Evolutionary conservation across 345 rosid species (phyloP).

Genomic region (Syzygium aqueum): DNA sequence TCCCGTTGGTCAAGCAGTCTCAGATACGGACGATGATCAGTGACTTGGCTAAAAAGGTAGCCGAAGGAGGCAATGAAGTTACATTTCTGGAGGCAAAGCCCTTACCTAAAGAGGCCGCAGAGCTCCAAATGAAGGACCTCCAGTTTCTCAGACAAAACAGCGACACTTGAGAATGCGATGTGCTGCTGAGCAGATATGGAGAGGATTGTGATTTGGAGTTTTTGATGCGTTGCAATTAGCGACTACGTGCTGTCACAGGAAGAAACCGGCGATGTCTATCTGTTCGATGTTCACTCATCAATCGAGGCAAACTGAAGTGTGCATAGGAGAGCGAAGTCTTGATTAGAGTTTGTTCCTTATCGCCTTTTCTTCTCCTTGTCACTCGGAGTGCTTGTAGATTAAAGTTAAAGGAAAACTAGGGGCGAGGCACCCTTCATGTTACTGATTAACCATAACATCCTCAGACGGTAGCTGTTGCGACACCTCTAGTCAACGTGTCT

Average conservation of each 20-base stretch:
- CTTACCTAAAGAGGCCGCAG: slow-evolving; percentile 62
- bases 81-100: slow-evolving; percentile 35
- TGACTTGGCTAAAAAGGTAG: slow-evolving; percentile 55
- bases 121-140: slow-evolving; percentile 91
- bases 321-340: background rate
- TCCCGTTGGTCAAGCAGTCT: slow-evolving; percentile 42
- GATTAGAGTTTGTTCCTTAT: background rate
- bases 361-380: background rate
- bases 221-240: background rate
- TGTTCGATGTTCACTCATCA: background rate
- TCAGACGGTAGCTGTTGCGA: background rate
- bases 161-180: slow-evolving; percentile 19
- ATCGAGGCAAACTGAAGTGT: background rate
- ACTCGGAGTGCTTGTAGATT: background rate
- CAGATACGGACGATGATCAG: slow-evolving; percentile 53
- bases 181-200: background rate
- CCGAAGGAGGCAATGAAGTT: slow-evolving; percentile 44
- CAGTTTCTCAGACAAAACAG: slow-evolving; percentile 70
- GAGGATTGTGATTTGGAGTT: background rate
- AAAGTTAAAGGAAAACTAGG: background rate
- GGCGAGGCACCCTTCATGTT: background rate
- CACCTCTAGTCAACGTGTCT: background rate
- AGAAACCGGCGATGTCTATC: background rate
- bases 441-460: background rate
- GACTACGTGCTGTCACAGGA: background rate